Conservation (phyloP, 805 yeast species). For the Kodamaea nitidulidarum region DNA sequence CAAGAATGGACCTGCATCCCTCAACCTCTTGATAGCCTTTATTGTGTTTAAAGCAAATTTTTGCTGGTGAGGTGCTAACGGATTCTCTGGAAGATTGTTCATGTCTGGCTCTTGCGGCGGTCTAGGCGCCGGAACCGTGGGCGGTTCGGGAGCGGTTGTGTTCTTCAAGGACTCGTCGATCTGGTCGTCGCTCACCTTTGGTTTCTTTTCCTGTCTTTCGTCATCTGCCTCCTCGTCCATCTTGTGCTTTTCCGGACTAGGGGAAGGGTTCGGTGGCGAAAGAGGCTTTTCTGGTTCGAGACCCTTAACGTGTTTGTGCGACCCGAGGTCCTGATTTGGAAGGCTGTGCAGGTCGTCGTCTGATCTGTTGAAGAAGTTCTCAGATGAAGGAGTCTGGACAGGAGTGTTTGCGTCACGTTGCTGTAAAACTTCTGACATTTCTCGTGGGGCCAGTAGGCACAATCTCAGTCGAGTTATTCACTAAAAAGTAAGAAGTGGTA, state of each 20-base stretch:
- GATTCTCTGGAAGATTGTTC: slow-evolving; percentile 59
- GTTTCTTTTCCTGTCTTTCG: slow-evolving; percentile 16
- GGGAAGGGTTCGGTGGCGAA: slow-evolving; percentile 45
- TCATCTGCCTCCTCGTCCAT: slow-evolving; percentile 24
- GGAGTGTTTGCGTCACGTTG: slow-evolving; percentile 33
- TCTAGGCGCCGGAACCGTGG: slow-evolving; percentile 60
- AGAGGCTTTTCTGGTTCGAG: slow-evolving; percentile 33
- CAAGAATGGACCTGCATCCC: slow-evolving; percentile 88
- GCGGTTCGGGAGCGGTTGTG: slow-evolving; percentile 4
- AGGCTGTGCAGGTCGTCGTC: slow-evolving; percentile 13
- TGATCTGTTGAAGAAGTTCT: slow-evolving; percentile 22
- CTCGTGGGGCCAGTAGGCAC: not conserved
- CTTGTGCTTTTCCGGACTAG: slow-evolving; percentile 36
- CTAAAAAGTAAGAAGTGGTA: not conserved
- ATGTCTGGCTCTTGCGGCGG: slow-evolving; percentile 73
- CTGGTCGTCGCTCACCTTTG: slow-evolving; percentile 15
- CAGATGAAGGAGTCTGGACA: slow-evolving; percentile 38
- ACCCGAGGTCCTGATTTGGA: slow-evolving; percentile 5
- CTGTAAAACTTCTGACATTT: slow-evolving; percentile 25
- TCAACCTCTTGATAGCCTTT: slow-evolving; percentile 82
- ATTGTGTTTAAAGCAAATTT: slow-evolving; percentile 74
- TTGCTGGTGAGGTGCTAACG: slow-evolving; percentile 79
- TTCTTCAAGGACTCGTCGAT: slow-evolving; percentile 8
- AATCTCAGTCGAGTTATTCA: not conserved
- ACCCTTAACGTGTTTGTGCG: slow-evolving; percentile 8